phyloP scores from a whole-genome alignment of 192 early-diverging fungal species.

The Radiomyces spectabilis region DNA sequence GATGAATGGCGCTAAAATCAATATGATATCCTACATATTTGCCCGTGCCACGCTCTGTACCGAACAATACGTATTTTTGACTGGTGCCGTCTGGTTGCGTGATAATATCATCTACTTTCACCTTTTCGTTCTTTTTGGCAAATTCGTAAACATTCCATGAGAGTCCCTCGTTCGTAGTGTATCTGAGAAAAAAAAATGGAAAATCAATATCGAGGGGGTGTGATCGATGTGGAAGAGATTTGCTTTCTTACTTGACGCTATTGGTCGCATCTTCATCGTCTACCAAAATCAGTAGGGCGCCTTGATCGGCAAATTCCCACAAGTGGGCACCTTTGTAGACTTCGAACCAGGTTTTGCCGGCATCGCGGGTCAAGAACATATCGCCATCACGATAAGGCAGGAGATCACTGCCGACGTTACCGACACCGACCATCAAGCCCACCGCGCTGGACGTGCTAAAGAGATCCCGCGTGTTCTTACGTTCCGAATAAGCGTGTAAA shows the following conservation, averaged over 20 bases:
- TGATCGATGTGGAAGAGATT: not conserved
- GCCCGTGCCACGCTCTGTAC: conserved; percentile 33
- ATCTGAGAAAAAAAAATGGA: conserved; percentile 12
- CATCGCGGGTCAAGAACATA: conserved; percentile 85
- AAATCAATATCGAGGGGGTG: not conserved
- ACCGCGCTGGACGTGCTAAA: conserved; percentile 77
- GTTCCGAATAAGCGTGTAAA: conserved; percentile 84
- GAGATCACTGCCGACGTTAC: conserved; percentile 77
- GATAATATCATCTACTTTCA: conserved; percentile 58
- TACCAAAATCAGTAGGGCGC: conserved; percentile 77
- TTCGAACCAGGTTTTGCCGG: conserved; percentile 77
- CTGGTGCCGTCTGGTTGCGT: conserved; percentile 69
- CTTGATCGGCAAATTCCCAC: conserved; percentile 93
- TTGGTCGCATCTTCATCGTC: conserved; percentile 72
- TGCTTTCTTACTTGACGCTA: conserved; percentile 37
- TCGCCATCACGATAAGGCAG: conserved; percentile 59
- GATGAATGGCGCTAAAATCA: conserved; percentile 39
- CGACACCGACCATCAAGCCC: conserved; percentile 87
- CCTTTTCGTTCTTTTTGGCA: conserved; percentile 26
- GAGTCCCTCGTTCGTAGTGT: conserved; percentile 74
- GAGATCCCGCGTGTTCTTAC: conserved; percentile 64
- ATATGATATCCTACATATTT: conserved; percentile 39
- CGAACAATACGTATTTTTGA: conserved; percentile 75
- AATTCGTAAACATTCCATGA: conserved; percentile 54
- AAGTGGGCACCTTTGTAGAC: conserved; percentile 81